Base-by-base conservation (phyloP, 352 stramenopile genomes). In the Globisporangium viniferum region DNA sequence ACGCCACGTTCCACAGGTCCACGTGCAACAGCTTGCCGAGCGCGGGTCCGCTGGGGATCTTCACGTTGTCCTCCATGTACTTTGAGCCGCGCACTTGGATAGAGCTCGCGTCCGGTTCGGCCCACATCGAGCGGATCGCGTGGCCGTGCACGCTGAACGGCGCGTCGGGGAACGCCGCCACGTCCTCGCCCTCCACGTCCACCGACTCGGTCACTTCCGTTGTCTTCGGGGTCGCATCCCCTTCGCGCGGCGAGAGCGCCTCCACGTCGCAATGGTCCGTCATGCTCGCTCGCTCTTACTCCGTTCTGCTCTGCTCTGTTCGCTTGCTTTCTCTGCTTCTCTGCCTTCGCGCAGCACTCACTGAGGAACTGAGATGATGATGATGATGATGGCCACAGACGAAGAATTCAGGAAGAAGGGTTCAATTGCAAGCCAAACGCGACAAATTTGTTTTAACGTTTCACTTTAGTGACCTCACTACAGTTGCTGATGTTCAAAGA, bases 21-120 rank as follows among this genome's bases (percentile, higher is more conserved):
- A 94, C 77, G 51, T 91, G 83, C 39, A 93, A 64, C 36, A 94
- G 67, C 58, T 73, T 75, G 8, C 83, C 85, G 18, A 91, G 64
- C 5, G 80, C 54, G 6, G 72, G 66, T 8, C 82, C 78, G 18
- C 73, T 78, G 0, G 78, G 53, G 0, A 83, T 69, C 64, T 94
- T 94, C 46, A 80, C 35, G 36, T 83, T 65, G 64, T 92, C 84
- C 12, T 73, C 67, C 62, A 91, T 60, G 62, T 94, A 93, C 33
- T 51, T 73, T 7, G 69, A 71, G 55, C 85, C 82, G 1, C 85
- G 85, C 53, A 94, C 85, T 22, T 75, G 69, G 27, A 93, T 72
- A 33, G 78, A 51, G 56, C 68, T 76, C 35, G 75, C 67, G 67
- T 86, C 75, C 18, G 87, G 81, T 41, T 90, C 82, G 54, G 57